Percentiles rank a stretch among this genome's conserved stretches.
These are phyloP conservation scores for Zygotorulaspora mrakii DNA, from an alignment of 1,139 yeast species.

Conservation along the genomic window DNA sequence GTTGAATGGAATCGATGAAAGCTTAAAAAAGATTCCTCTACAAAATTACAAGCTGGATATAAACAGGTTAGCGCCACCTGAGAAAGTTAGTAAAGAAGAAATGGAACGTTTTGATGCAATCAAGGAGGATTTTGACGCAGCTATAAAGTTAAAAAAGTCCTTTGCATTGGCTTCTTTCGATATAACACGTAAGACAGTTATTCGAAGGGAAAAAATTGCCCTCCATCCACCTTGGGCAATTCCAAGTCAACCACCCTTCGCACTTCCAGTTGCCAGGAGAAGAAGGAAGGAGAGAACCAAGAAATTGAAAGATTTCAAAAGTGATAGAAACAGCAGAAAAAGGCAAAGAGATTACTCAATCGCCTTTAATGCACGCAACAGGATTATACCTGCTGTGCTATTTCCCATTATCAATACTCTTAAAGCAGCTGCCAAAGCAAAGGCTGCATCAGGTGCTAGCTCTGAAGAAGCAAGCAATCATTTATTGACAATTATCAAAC, in stretches of 20 bases:
- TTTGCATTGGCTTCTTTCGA: slow-evolving; percentile 12
- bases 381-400: slow-evolving; percentile 30
- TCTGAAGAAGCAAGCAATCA: slow-evolving; percentile 34
- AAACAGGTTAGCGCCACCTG: slow-evolving; percentile 17
- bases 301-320: slow-evolving; percentile 8
- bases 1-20: slow-evolving; percentile 22
- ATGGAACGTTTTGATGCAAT: slow-evolving; percentile 3
- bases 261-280: slow-evolving; percentile 33
- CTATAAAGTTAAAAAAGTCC: slow-evolving; percentile 7
- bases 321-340: slow-evolving; percentile 8
- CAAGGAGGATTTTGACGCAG: slow-evolving; percentile 6
- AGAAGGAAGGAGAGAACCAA: slow-evolving; percentile 19
- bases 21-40: slow-evolving; percentile 18
- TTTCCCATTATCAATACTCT: slow-evolving; percentile 34
- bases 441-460: slow-evolving; percentile 35
- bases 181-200: slow-evolving; percentile 26
- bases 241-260: slow-evolving; percentile 34
- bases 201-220: slow-evolving; percentile 33
- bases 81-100: slow-evolving; percentile 11
- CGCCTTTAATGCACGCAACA: slow-evolving; percentile 20
- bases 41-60: slow-evolving; percentile 12
- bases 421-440: slow-evolving; percentile 35
- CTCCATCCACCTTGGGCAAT: slow-evolving; percentile 36
- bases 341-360: slow-evolving; percentile 10
- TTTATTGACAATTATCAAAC: slow-evolving; percentile 34